These are phyloP conservation scores for Pythium rhizo-oryzae DNA, from an alignment of 352 stramenopile genomes.

Conservation along the genomic window DNA sequence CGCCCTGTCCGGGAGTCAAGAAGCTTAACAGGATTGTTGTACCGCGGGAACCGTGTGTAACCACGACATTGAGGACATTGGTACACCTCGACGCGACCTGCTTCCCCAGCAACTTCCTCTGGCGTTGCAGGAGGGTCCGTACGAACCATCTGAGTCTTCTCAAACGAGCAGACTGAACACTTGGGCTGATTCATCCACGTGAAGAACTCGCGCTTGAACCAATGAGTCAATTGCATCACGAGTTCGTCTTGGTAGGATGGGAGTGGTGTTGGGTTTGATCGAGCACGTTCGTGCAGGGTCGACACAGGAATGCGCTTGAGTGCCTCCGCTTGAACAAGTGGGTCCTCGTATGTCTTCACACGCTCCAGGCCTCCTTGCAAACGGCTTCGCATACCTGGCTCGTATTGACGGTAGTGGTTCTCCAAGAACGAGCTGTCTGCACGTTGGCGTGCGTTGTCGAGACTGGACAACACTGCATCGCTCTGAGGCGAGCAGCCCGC, in stretches of 20 bases:
- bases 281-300: slow-evolving; percentile 64
- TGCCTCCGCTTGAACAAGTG: slow-evolving; percentile 63
- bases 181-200: slow-evolving; percentile 87
- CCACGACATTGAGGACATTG: slow-evolving; percentile 56
- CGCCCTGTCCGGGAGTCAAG: slow-evolving; percentile 80
- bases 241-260: slow-evolving; percentile 67
- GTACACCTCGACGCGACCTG: slow-evolving; percentile 89
- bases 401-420: slow-evolving; percentile 45
- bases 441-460: slow-evolving; percentile 22
- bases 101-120: slow-evolving; percentile 64
- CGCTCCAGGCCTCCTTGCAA: slow-evolving; percentile 54
- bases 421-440: slow-evolving; percentile 43
- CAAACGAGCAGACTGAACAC: slow-evolving; percentile 55
- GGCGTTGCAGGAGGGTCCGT: slow-evolving; percentile 49
- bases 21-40: slow-evolving; percentile 90
- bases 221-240: slow-evolving; percentile 75
- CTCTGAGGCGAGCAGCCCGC: slow-evolving; percentile 8
- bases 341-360: slow-evolving; percentile 66
- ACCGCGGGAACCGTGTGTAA: slow-evolving; percentile 87
- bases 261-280: slow-evolving; percentile 50
- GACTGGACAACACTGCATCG: slow-evolving; percentile 14
- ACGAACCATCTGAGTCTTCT: slow-evolving; percentile 48
- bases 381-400: slow-evolving; percentile 49
- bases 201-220: slow-evolving; percentile 93
- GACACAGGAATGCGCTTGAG: slow-evolving; percentile 68